Evolutionary conservation across 306 rosid genomes (phyloP), one percentile per base, ranked within the genome.

Genomic region (Quercus rubra): DNA sequence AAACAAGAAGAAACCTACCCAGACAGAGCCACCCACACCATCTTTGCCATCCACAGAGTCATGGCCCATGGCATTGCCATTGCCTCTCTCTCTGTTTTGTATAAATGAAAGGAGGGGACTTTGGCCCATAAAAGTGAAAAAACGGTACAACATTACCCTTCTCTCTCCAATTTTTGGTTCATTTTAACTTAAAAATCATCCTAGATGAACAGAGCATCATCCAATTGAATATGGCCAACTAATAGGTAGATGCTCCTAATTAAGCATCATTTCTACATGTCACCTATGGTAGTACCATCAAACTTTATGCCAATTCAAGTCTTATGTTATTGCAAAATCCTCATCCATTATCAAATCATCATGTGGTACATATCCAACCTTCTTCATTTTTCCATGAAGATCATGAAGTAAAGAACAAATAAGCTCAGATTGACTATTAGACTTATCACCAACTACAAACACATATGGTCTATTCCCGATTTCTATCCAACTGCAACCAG

Each of bases 1-100:
- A 95, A 83, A 75, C 97, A 91, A 4, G 99, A 95, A 83, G 90
- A 71, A 61, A 95, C 81, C 97, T 92, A 95, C 1, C 96, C 97
- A 73, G 77, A 74, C 3, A 95, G 81, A 82, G 90, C 97, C 20
- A 88, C 21, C 98, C 92, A 92, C 2, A 91, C 83, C 90, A 89
- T 89, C 85, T 81, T 87, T 2, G 87, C 92, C 83, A 91, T 86
- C 86, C 89, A 92, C 27, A 91, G 51, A 55, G 89, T 84, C 75
- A 88, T 20, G 27, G 79, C 77, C 83, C 86, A 83, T 55, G 98
- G 90, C 92, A 91, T 85, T 51, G 90, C 90, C 98, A 94, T 92
- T 59, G 77, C 51, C 13, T 30, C 54, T 38, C 46, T 7, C 46
- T 7, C 3, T 38, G 43, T 38, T 38, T 11, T 20, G 66, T 21